Conservation (phyloP, 2,329 filamentous ascomycete genomes). For the Rhynchosporium agropyri region DNA sequence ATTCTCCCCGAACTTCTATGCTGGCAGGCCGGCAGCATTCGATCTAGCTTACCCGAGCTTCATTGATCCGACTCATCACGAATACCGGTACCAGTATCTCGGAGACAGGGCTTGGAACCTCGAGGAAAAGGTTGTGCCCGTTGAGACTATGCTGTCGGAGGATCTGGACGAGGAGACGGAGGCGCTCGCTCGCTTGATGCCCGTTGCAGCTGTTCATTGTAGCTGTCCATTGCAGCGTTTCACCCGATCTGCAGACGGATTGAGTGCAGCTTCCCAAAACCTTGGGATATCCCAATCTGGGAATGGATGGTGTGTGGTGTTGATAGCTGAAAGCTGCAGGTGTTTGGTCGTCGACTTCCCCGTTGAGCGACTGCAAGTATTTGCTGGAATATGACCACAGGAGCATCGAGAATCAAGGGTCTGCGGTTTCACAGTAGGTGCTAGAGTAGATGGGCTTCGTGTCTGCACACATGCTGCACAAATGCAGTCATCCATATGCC, state of each 20-base stretch:
- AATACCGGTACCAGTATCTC: too few species aligned
- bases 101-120: not conserved
- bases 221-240: constrained; percentile 3
- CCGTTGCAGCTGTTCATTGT: not conserved
- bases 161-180: not conserved
- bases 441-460: constrained; percentile 14
- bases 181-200: not conserved
- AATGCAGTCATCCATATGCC: constrained; percentile 10
- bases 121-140: not conserved
- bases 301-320: constrained; percentile 5
- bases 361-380: constrained; percentile 9
- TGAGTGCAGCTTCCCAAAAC: constrained; percentile 10
- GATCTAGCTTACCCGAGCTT: not conserved
- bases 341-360: constrained; percentile 12
- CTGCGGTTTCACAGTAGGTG: not conserved
- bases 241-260: constrained; percentile 8
- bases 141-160: not conserved
- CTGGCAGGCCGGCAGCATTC: not conserved
- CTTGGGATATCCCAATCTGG: constrained; percentile 10
- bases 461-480: constrained; percentile 19
- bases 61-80: not conserved
- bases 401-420: not conserved
- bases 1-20: not conserved
- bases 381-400: not conserved
- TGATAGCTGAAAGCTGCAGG: not conserved